Base-by-base conservation (phyloP, 129 eudicot species). In the Escallonia herrerae region DNA sequence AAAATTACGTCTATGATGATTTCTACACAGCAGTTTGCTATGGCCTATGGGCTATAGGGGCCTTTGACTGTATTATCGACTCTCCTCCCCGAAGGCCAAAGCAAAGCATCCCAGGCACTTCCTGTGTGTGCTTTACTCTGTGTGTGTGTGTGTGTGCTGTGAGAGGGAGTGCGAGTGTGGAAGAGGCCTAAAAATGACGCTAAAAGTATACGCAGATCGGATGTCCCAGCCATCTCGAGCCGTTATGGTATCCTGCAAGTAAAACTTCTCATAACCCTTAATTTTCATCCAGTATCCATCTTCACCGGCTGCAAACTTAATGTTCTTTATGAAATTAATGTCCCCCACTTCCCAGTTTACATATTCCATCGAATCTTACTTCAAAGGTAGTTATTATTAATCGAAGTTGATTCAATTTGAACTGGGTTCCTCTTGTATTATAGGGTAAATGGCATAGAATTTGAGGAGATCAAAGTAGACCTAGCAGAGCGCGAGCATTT, bases 161-260 rank as follows among this genome's bases (percentile, higher is more conserved):
- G 33, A 22, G 40, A 1, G 68, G 2, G 56, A 57, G 68, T 41
- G 60, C 4, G 56, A 37, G 56, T 4, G 58, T 53, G 15, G 40
- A 15, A 66, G 62, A 67, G 58, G 40, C 57, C 39, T n/a, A 64
- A 53, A 46, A 48, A 86, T 83, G 87, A 60, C 12, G 80, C 81
- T 90, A 6, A 86, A 76, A 71, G 55, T 86, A 15, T 86, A 90
- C 56, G 90, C 56, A 11, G 89, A 90, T 77, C 90, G 89, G 2
- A 66, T 77, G 81, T 90, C 97, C 13, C 86, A 83, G 54, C 95
- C 97, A 37, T 74, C 95, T 13, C 86, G 91, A 14, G 95, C 95
- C 12, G 38, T 90, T 63, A 51, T 90, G 53, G 60, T 86, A 57
- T 90, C 86, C 81, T 86, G 88, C 90, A 83, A 72, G 95, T 86